Conservation (phyloP, 2,329 filamentous ascomycete species). For the Tolypocladium cylindrosporum region DNA sequence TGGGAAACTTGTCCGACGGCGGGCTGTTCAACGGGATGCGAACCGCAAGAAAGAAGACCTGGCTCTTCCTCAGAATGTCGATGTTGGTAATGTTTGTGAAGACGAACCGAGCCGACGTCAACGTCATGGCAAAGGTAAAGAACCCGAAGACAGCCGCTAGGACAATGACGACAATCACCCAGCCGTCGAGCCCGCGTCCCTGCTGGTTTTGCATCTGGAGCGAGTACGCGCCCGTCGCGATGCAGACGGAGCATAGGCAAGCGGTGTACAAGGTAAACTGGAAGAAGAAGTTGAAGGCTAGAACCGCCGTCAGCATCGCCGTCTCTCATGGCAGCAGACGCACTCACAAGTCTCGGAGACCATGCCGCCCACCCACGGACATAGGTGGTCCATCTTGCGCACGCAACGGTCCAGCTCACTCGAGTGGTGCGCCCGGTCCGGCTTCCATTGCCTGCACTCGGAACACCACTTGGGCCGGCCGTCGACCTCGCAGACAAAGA, state of each 20-base stretch:
- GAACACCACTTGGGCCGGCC: slow-evolving; percentile 84
- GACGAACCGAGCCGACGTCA: slow-evolving; percentile 60
- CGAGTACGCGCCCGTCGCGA: slow-evolving; percentile 56
- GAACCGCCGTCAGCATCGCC: background rate
- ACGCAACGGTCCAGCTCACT: slow-evolving; percentile 74
- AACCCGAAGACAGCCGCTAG: slow-evolving; percentile 64
- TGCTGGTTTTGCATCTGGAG: slow-evolving; percentile 42
- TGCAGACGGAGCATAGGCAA: slow-evolving; percentile 53
- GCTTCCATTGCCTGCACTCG: slow-evolving; percentile 77
- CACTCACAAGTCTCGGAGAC: slow-evolving; percentile 65
- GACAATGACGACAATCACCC: slow-evolving; percentile 57
- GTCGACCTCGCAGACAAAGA: slow-evolving; percentile 74
- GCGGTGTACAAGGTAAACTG: slow-evolving; percentile 73
- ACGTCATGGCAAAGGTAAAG: slow-evolving; percentile 71
- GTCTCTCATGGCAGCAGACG: too few species aligned
- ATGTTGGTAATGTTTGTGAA: slow-evolving; percentile 74
- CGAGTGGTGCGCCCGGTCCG: slow-evolving; percentile 80
- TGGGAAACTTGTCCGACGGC: slow-evolving; percentile 31
- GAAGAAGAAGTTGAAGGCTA: slow-evolving; percentile 81
- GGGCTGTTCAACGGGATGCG: slow-evolving; percentile 46
- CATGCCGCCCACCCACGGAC: slow-evolving; percentile 92
- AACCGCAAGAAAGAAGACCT: slow-evolving; percentile 65
- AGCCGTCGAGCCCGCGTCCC: slow-evolving; percentile 36
- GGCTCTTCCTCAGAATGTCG: slow-evolving; percentile 58
- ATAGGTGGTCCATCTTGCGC: slow-evolving; percentile 89